Percentiles rank a stretch among this genome's conserved stretches.
These are phyloP conservation scores for Rhodotorula sp. DNA, from an alignment of 1,284 basidiomycete genomes.

Conservation along the genomic window DNA sequence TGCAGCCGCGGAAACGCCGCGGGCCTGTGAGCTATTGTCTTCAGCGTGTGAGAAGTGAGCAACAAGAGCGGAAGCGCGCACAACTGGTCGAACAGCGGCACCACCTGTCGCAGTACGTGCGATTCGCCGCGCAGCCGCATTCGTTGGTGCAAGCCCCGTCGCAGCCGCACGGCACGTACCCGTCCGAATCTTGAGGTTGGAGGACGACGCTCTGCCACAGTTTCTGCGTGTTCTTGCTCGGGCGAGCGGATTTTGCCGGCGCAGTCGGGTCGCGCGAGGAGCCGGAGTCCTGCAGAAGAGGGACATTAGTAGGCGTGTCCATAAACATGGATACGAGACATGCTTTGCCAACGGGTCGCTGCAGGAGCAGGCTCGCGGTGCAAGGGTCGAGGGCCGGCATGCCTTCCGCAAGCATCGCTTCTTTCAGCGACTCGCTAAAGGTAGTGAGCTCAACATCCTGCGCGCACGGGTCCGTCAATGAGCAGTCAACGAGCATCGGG, in stretches of 20 bases:
- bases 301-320: neutral
- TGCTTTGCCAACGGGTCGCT: neutral
- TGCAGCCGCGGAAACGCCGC: slow-evolving; percentile 8
- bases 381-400: slow-evolving; percentile 1
- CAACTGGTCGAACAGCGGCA: slow-evolving; percentile 12
- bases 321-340: neutral
- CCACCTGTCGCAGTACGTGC: slow-evolving; percentile 15
- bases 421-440: no score
- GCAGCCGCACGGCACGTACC: slow-evolving; percentile 14
- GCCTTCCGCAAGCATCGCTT: neutral
- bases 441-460: neutral
- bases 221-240: neutral
- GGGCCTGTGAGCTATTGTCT: neutral
- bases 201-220: neutral
- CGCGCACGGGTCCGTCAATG: neutral
- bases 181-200: neutral
- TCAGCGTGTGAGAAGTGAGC: neutral
- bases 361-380: neutral
- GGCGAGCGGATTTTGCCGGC: neutral
- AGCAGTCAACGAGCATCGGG: neutral
- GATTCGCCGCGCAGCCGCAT: neutral
- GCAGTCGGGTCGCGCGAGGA: no score
- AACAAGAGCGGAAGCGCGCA: neutral
- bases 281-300: neutral
- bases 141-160: neutral